Conservation (phyloP, 2,329 filamentous ascomycete genomes). For the Diaporthe vexans region DNA sequence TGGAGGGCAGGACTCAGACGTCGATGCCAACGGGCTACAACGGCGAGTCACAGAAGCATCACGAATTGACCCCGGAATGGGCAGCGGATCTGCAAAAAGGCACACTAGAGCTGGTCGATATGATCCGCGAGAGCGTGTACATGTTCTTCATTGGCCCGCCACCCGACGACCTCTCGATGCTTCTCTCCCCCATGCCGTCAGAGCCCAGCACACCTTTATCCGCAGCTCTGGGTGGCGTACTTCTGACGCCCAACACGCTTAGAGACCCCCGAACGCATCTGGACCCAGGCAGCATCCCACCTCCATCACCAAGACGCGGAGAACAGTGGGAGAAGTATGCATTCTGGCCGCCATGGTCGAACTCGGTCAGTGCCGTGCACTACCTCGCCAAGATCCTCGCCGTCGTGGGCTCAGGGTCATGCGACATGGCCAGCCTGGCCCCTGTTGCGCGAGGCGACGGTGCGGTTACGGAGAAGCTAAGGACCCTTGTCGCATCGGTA, state of each 20-base stretch:
- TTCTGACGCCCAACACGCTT: slow-evolving; percentile 67
- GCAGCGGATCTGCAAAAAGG: slow-evolving; percentile 81
- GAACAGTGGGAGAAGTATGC: slow-evolving; percentile 94
- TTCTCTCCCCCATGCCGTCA: slow-evolving; percentile 84
- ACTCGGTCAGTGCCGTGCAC: slow-evolving; percentile 91
- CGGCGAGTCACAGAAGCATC: slow-evolving; percentile 84
- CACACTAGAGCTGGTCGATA: slow-evolving; percentile 83
- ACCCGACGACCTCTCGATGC: slow-evolving; percentile 88
- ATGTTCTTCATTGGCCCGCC: slow-evolving; percentile 90
- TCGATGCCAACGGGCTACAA: slow-evolving; percentile 85
- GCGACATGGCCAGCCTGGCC: slow-evolving; percentile 83
- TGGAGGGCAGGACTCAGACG: slow-evolving; percentile 86
- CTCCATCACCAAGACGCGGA: slow-evolving; percentile 81
- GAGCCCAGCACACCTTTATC: slow-evolving; percentile 78
- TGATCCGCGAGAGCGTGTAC: slow-evolving; percentile 84
- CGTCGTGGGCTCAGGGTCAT: slow-evolving; percentile 87
- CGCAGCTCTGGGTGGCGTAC: slow-evolving; percentile 54
- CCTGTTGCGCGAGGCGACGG: slow-evolving; percentile 70
- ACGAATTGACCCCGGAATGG: slow-evolving; percentile 81
- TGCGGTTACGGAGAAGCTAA: slow-evolving; percentile 79
- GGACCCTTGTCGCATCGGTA: slow-evolving; percentile 79
- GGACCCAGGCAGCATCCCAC: slow-evolving; percentile 82
- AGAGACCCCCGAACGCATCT: slow-evolving; percentile 84
- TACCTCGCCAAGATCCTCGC: slow-evolving; percentile 87
- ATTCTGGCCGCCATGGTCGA: slow-evolving; percentile 95